Evolutionary conservation across 768 basidiomycete species (phyloP).

Genomic region (Amanita polypyramis): DNA sequence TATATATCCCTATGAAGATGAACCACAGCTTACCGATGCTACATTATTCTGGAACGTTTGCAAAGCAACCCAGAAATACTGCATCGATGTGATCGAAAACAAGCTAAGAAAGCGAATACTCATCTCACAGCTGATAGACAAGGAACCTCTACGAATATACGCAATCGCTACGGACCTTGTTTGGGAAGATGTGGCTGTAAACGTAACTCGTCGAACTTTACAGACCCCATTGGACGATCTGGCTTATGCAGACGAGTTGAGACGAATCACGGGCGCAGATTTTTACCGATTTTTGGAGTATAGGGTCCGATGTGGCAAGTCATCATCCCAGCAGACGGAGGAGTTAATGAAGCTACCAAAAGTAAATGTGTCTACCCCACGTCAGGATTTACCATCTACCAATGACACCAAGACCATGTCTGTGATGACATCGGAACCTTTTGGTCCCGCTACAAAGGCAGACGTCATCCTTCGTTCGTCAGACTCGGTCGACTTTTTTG

Average conservation of each 20-base stretch:
- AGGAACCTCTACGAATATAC: background rate
- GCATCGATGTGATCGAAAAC: background rate
- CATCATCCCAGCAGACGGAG: background rate
- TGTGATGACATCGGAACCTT: background rate
- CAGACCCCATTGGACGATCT: background rate
- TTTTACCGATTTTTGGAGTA: constrained; percentile 1
- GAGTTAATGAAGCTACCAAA: background rate
- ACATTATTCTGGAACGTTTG: background rate
- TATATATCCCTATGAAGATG: constrained; percentile 2
- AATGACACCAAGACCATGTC: too few relatives aligned
- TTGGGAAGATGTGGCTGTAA: background rate
- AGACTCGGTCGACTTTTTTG: constrained; percentile 21
- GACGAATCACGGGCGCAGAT: background rate
- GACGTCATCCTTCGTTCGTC: constrained; percentile 18
- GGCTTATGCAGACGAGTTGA: background rate
- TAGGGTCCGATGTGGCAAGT: background rate
- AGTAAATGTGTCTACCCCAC: background rate
- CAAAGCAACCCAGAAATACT: constrained; percentile 1
- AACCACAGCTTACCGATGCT: background rate
- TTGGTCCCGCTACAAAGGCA: constrained; percentile 4
- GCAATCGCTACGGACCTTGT: background rate
- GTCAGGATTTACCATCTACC: background rate
- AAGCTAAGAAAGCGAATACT: background rate
- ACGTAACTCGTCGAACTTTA: background rate
- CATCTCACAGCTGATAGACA: background rate